These are phyloP conservation scores for Sclerospora graminicola DNA, from an alignment of 352 stramenopile species.

Conservation along the genomic window DNA sequence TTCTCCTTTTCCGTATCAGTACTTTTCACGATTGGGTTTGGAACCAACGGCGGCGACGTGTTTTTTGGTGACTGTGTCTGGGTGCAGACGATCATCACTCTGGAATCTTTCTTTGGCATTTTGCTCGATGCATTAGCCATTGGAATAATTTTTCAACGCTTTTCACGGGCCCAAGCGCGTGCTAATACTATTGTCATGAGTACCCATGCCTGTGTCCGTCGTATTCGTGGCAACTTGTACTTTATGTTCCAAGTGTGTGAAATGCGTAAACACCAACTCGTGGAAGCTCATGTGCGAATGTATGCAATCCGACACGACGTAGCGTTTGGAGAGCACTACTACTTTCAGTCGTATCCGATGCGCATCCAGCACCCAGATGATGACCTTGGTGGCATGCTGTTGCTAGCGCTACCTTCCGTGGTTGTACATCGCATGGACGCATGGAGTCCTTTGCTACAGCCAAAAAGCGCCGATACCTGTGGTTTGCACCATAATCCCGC, in stretches of 20 bases:
- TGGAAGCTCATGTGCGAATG: conserved; percentile 90
- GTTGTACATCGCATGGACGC: conserved; percentile 90
- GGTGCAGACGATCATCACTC: conserved; percentile 88
- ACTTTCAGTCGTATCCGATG: conserved; percentile 91
- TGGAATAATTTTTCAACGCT: conserved; percentile 91
- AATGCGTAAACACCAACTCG: conserved; percentile 91
- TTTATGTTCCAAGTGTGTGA: conserved; percentile 90
- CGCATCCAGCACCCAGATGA: conserved; percentile 90
- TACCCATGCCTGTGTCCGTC: conserved; percentile 85
- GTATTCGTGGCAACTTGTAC: conserved; percentile 85
- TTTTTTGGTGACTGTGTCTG: conserved; percentile 90
- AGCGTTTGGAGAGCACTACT: conserved; percentile 59
- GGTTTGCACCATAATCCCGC: conserved; percentile 56
- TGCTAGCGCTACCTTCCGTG: conserved; percentile 85
- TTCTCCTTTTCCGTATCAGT: conserved; percentile 79
- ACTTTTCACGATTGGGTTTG: conserved; percentile 75
- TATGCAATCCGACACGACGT: conserved; percentile 87
- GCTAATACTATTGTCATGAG: conserved; percentile 92
- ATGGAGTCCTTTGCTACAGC: conserved; percentile 84
- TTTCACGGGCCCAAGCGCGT: conserved; percentile 85
- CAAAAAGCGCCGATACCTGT: conserved; percentile 35
- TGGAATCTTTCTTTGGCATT: conserved; percentile 85
- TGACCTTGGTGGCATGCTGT: conserved; percentile 83
- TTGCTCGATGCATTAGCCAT: conserved; percentile 91
- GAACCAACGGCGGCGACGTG: conserved; percentile 62